A percentile compares a stretch with the other conserved stretches of the same genome.
These are phyloP conservation scores for Tripidium arundinaceum DNA, from an alignment of 202 grass and related monocot species.

Conservation along the genomic window DNA sequence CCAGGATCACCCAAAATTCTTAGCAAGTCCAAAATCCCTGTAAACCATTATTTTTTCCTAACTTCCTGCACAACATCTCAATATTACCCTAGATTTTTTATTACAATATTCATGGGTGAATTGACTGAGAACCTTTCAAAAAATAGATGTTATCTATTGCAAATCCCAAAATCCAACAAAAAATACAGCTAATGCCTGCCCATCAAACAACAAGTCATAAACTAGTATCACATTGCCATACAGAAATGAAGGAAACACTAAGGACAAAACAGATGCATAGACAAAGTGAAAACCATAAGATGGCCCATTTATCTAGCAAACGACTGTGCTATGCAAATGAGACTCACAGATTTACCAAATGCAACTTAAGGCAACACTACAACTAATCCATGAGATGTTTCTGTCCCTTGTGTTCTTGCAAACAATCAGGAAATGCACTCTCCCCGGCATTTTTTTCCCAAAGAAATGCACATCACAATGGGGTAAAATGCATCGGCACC, in stretches of 20 bases:
- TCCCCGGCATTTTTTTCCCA: background rate
- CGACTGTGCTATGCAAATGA: background rate
- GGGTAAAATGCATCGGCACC: background rate
- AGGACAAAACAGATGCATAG: background rate
- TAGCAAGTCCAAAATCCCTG: background rate
- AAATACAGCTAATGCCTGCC: background rate
- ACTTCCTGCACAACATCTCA: background rate
- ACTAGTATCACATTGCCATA: background rate
- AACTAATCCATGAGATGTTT: background rate
- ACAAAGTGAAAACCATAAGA: background rate
- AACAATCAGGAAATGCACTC: background rate
- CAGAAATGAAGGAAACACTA: background rate
- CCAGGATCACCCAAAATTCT: background rate
- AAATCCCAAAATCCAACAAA: background rate
- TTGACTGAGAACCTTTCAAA: background rate
- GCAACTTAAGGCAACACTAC: background rate
- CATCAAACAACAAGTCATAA: background rate
- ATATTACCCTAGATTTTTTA: background rate
- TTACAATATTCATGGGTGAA: background rate
- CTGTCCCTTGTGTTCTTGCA: background rate
- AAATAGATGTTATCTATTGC: background rate
- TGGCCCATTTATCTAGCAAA: background rate
- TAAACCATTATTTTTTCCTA: background rate
- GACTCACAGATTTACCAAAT: background rate
- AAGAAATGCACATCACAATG: background rate